Evolutionary conservation across 345 rosid species (phyloP), one percentile per base, ranked within the genome.

Genomic region (Populus ilicifolia): DNA sequence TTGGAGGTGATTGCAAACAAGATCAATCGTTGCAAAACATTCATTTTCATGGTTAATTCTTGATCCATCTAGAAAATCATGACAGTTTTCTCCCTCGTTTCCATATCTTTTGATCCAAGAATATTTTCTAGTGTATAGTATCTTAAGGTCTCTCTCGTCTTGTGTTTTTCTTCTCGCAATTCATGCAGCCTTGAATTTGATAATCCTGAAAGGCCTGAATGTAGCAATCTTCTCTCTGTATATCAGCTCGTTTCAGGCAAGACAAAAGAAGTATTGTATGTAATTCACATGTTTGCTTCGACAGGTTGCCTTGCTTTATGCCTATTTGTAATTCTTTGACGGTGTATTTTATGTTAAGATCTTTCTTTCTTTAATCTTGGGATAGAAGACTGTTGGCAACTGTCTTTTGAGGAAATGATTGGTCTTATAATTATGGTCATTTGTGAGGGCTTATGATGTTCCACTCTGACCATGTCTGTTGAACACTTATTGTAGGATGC

Each of bases 11-110:
- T 94, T 79, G 91, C 88, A 33, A 90, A 89, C 89, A 92, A 92
- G 89, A 92, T 95, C 69, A 94, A 95, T 78, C 88, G 97, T 63
- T 95, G 98, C 94, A 93, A 93, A 84, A 91, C 97, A 94, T 81
- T 85, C 99, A 17, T 87, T 83, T 86, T 56, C 89, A 11, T 89
- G 92, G 98, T 95, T 73, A 83, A 71, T 76, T 75, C 80, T 82
- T 54, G 12, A 61, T 61, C 44, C 50, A 9, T 39, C 67, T 13
- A 8, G 74, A 72, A 50, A 73, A 61, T 69, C 56, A 4, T 52
- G 71, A 61, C 20, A 14, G 25, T 23, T 17, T 65, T 63, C 6
- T 76, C 17, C 17, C 38, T 23, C 35, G 25, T 65, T 72, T 69
- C 36, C 63, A 43, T 25, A 48, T 27, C 9, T 30, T 74, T 66